These are phyloP conservation scores for Colletotrichum scovillei DNA, from an alignment of 2,329 filamentous ascomycete genomes.

Conservation along the genomic window DNA sequence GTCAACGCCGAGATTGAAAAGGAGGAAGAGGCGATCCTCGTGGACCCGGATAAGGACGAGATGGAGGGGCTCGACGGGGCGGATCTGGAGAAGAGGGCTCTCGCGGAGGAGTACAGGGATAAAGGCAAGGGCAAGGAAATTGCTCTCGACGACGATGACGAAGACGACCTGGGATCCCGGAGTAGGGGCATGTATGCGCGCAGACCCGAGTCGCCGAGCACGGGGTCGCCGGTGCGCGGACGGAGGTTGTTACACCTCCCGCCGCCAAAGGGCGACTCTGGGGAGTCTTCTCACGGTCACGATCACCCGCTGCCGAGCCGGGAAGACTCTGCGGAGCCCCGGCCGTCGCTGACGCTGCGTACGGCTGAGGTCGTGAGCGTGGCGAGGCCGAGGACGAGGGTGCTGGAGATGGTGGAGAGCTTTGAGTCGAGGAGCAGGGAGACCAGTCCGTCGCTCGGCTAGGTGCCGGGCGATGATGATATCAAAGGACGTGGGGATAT, in stretches of 20 bases:
- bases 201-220: conserved; percentile 26
- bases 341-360: conserved; percentile 49
- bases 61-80: conserved; percentile 23
- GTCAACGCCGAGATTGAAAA: conserved; percentile 78
- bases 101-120: conserved; percentile 4
- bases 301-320: background rate
- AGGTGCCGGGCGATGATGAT: background rate
- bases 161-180: background rate
- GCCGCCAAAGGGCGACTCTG: conserved; percentile 27
- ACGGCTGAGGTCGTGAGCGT: conserved; percentile 61
- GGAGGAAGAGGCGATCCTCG: conserved; percentile 54
- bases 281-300: background rate
- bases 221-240: conserved; percentile 23
- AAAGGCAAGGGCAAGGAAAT: conserved; percentile 34
- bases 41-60: conserved; percentile 51
- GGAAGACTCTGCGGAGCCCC: conserved; percentile 39
- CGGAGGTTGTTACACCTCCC: conserved; percentile 34
- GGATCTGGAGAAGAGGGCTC: conserved; percentile 14
- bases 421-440: conserved; percentile 60
- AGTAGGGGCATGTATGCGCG: background rate
- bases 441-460: conserved; percentile 48
- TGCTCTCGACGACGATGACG: background rate
- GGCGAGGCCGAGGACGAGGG: conserved; percentile 56
- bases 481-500: background rate
- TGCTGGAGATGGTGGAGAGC: conserved; percentile 66